These are phyloP conservation scores for Arthrinium puccinioides DNA, from an alignment of 2,329 filamentous ascomycete genomes.

Conservation along the genomic window DNA sequence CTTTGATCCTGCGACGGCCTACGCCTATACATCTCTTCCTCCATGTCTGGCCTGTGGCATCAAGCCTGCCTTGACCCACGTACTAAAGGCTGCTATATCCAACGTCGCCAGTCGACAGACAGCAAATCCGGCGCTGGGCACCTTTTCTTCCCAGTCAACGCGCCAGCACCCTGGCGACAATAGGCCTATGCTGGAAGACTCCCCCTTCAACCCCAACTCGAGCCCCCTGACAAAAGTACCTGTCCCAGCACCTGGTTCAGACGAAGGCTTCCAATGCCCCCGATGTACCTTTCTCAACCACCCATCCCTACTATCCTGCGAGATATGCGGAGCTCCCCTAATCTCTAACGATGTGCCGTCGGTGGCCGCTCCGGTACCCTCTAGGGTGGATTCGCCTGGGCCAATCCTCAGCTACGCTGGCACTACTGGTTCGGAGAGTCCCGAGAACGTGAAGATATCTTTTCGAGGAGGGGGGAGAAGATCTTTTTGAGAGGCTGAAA, in stretches of 20 bases:
- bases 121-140: no score
- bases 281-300: conserved; percentile 94
- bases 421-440: conserved; percentile 42
- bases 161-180: neutral
- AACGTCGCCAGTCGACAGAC: conserved; percentile 51
- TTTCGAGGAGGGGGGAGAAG: conserved; percentile 87
- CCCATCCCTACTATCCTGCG: conserved; percentile 75
- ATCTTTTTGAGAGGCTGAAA: conserved; percentile 84
- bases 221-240: conserved; percentile 8
- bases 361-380: conserved; percentile 31
- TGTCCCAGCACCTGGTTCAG: conserved; percentile 1
- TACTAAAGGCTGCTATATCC: conserved; percentile 80
- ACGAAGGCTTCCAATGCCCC: conserved; percentile 56
- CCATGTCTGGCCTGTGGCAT: conserved; percentile 92
- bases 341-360: conserved; percentile 42
- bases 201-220: conserved; percentile 7
- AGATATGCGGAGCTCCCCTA: conserved; percentile 81
- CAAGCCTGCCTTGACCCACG: conserved; percentile 73
- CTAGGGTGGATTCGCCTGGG: conserved; percentile 69
- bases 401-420: conserved; percentile 47
- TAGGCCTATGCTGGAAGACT: neutral
- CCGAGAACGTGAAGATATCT: conserved; percentile 80
- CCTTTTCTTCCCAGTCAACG: no score
- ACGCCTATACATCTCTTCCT: conserved; percentile 69
- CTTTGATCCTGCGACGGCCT: conserved; percentile 80